Conservation (phyloP, 108 stramenopile species). For the Pseudonitzschia multistriata region DNA sequence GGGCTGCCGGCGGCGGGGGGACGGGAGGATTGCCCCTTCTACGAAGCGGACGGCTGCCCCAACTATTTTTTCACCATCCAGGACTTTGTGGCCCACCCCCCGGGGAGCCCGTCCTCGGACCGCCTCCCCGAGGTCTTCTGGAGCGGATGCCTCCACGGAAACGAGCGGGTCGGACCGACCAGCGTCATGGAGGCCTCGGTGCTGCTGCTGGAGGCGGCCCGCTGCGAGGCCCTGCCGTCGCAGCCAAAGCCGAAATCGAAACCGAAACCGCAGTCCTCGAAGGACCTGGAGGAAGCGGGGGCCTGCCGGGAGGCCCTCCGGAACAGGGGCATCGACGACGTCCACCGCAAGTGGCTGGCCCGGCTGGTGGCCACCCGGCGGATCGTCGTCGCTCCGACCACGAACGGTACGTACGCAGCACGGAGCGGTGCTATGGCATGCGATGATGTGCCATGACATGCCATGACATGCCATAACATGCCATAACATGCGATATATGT, state of each 20-base stretch:
- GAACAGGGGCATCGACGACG: slow-evolving; percentile 52
- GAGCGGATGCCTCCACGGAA: slow-evolving; percentile 91
- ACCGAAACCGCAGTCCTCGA: not conserved
- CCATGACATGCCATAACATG: no score
- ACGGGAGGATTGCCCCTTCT: slow-evolving; percentile 49
- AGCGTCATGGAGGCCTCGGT: slow-evolving; percentile 49
- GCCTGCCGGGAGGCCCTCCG: slow-evolving; percentile 48
- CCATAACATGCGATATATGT: no score
- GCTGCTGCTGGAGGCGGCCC: slow-evolving; percentile 62
- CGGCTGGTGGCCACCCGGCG: slow-evolving; percentile 80
- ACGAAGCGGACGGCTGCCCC: slow-evolving; percentile 50
- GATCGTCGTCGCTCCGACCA: slow-evolving; percentile 79
- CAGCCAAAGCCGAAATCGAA: no score
- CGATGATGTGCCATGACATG: no score
- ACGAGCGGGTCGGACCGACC: slow-evolving; percentile 94
- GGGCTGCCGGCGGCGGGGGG: slow-evolving; percentile 72
- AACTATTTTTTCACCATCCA: slow-evolving; percentile 79
- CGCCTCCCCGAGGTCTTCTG: slow-evolving; percentile 90
- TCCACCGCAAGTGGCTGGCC: slow-evolving; percentile 74
- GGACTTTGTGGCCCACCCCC: slow-evolving; percentile 74
- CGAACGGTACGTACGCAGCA: slow-evolving; percentile 59
- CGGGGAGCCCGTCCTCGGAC: slow-evolving; percentile 49
- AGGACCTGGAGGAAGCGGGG: slow-evolving; percentile 24
- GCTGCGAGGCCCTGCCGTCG: slow-evolving; percentile 70
- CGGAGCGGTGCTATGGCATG: no score